Evolutionary conservation across 2,329 filamentous ascomycete genomes (phyloP), one percentile per base, ranked within the genome.

Genomic region (Whalleya microplaca): DNA sequence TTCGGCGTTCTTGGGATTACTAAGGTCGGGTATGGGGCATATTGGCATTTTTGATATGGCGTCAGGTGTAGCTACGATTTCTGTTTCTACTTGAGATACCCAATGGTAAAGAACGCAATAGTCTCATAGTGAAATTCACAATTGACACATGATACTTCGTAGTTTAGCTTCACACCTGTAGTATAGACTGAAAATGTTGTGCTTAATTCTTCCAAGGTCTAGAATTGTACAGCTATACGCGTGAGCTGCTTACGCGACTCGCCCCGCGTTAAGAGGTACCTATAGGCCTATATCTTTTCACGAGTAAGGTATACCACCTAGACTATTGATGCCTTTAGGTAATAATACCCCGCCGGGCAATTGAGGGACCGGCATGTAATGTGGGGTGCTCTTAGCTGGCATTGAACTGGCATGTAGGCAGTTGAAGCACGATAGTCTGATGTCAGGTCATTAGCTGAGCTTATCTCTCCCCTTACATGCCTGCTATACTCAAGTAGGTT

Each of bases 61-160:
- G 9, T 37, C 6, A 37, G 32, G 32, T 51, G 19, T 41, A 43
- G 40, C 45, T 46, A 9, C 23, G 23, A 18, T 48, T 51, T n/a
- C 48, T 19, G n/a, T n/a, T 52, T 50, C 40, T 37, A 19, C 23
- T 51, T 32, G 18, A 56, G 59, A 61, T 61, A 61, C 56, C 59
- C 59, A 21, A 41, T 14, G 23, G 45, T 47, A 43, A 37, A 43
- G 47, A 45, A 45, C 40, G n/a, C 41, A 42, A 45, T 20, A 18
- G 29, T 41, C 21, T 41, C 32, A n/a, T 14, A 32, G 18, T 32
- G 23, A 45, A 45, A 18, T 21, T 32, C 21, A 41, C 41, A 42
- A 23, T 21, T 37, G 44, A 7, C 9, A 16, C 32, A 29, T 29
- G 5, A 6, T 29, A 29, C 27, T 29, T 29, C 27, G 5, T 29